A percentile compares a stretch with the other conserved stretches of the same genome.
These are phyloP conservation scores for Lasiodiplodia hormozganensis DNA, from an alignment of 2,329 filamentous ascomycete species.

Conservation along the genomic window DNA sequence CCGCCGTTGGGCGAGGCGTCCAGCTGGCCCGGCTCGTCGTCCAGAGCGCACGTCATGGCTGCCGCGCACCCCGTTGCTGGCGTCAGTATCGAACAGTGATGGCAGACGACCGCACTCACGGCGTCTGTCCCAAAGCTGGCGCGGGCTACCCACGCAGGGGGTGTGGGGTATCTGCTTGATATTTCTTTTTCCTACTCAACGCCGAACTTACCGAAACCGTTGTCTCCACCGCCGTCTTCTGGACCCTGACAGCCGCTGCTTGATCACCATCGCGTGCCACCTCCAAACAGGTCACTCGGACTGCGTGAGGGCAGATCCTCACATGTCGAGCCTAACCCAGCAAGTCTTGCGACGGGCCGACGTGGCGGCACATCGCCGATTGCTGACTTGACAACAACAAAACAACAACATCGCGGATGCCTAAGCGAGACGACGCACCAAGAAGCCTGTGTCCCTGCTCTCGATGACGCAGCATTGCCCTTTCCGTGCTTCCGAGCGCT, in stretches of 20 bases:
- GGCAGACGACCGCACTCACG: background rate
- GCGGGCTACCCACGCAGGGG: background rate
- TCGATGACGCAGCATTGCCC: background rate
- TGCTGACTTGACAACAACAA: background rate
- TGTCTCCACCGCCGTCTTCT: constrained; percentile 6
- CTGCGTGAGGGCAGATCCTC: background rate
- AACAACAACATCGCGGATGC: background rate
- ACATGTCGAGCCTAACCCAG: background rate
- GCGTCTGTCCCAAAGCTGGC: background rate
- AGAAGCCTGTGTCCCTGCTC: background rate
- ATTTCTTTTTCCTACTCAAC: constrained; percentile 10
- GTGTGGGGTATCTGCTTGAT: constrained; percentile 4
- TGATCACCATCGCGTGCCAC: background rate
- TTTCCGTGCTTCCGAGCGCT: background rate
- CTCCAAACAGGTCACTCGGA: background rate
- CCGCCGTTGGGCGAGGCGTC: background rate
- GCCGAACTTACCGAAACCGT: constrained; percentile 18
- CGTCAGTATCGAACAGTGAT: no score
- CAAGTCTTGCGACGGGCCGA: constrained; percentile 2
- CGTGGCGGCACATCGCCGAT: constrained; percentile 1
- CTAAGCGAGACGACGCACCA: background rate
- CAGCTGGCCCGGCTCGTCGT: background rate
- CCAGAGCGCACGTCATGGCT: constrained; percentile 3
- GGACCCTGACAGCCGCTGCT: background rate
- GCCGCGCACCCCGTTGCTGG: background rate